Percentiles rank a stretch among this genome's conserved stretches.
Evolutionary conservation across 176 grass and related monocot genomes (phyloP).

Genomic region (Areca catechu): DNA sequence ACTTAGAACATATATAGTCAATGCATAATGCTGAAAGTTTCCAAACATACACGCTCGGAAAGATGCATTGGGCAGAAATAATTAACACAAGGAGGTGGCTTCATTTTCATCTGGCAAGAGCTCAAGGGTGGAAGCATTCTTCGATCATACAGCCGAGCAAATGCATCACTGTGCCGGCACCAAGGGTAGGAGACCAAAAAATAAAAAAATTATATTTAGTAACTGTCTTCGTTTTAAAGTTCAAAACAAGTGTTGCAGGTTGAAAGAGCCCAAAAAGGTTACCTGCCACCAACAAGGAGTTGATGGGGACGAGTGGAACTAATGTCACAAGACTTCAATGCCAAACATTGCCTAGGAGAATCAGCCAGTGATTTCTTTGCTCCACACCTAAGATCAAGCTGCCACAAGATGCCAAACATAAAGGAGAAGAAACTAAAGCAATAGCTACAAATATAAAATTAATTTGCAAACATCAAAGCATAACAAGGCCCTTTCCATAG

Average conservation of each 20-base stretch:
- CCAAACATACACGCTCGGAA: slow-evolving; percentile 60
- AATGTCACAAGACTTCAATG: slow-evolving; percentile 91
- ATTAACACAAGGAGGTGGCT: slow-evolving; percentile 67
- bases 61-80: slow-evolving; percentile 89
- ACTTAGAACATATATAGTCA: too few species aligned
- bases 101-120: slow-evolving; percentile 54
- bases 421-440: too few species aligned
- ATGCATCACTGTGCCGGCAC: slow-evolving; percentile 51
- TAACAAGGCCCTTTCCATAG: too few species aligned
- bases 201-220: neutral
- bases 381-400: slow-evolving; percentile 87
- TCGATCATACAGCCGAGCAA: slow-evolving; percentile 84
- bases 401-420: slow-evolving; percentile 12
- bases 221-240: too few species aligned
- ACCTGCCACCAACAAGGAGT: slow-evolving; percentile 94
- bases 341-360: slow-evolving; percentile 47
- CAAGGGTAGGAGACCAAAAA: slow-evolving; percentile 1
- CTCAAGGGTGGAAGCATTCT: slow-evolving; percentile 89
- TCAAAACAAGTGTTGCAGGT: too few species aligned
- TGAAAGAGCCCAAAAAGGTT: slow-evolving; percentile 12
- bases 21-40: neutral
- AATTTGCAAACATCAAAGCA: too few species aligned
- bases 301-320: slow-evolving; percentile 83
- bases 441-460: too few species aligned
- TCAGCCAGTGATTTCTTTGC: slow-evolving; percentile 82